phyloP scores from a whole-genome alignment of 768 basidiomycete genomes.

The Leccinum subtestaceum region DNA sequence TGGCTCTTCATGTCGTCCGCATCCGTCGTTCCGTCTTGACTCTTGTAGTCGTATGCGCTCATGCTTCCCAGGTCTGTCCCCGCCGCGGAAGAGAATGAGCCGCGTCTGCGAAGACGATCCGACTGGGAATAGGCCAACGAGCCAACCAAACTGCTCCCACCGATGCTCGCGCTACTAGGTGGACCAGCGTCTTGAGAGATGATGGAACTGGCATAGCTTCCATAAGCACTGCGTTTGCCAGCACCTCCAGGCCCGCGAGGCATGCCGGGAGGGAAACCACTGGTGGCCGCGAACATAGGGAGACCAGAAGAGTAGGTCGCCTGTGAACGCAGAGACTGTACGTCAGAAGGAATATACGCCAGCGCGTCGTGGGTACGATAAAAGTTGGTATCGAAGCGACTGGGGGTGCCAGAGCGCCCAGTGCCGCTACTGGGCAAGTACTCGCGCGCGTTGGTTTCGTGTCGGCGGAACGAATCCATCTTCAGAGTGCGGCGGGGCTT shows the following conservation, averaged over 20 bases:
- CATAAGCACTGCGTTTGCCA: slow-evolving; percentile 73
- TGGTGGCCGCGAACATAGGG: slow-evolving; percentile 73
- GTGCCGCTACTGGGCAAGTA: slow-evolving; percentile 44
- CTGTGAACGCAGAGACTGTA: slow-evolving; percentile 93
- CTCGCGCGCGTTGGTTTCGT: slow-evolving; percentile 89
- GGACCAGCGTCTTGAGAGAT: slow-evolving; percentile 87
- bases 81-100: slow-evolving; percentile 74
- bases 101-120: slow-evolving; percentile 75
- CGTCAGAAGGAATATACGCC: slow-evolving; percentile 92
- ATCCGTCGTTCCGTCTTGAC: slow-evolving; percentile 79
- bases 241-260: slow-evolving; percentile 58
- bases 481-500: slow-evolving; percentile 92
- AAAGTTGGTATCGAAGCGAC: slow-evolving; percentile 93
- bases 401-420: slow-evolving; percentile 81
- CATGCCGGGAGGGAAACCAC: slow-evolving; percentile 66
- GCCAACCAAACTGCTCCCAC: slow-evolving; percentile 46
- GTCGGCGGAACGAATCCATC: slow-evolving; percentile 91
- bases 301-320: slow-evolving; percentile 93
- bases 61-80: slow-evolving; percentile 78
- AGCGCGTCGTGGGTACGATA: slow-evolving; percentile 93
- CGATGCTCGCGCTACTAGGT: slow-evolving; percentile 56
- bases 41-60: slow-evolving; percentile 81
- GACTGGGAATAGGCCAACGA: slow-evolving; percentile 87
- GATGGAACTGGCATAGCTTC: slow-evolving; percentile 85
- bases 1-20: slow-evolving; percentile 87